Base-by-base conservation (phyloP, 352 stramenopile genomes). In the Saprolegnia parasitica region DNA sequence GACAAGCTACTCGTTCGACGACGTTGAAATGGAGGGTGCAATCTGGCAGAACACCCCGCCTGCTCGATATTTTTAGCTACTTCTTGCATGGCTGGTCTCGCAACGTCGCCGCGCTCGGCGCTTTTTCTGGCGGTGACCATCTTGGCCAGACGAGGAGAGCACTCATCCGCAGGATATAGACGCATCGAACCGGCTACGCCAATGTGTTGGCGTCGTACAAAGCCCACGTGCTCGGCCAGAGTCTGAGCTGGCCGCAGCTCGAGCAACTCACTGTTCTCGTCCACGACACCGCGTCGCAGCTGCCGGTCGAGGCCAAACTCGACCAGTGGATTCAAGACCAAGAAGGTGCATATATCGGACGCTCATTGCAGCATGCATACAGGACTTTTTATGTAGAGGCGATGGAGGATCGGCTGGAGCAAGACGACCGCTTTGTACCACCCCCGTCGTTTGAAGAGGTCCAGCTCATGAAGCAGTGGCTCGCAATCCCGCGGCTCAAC, bases 381-480 rank as follows among this genome's bases (percentile, higher is more conserved):
- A n/a, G n/a, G n/a, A n/a, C n/a, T n/a, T n/a, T n/a, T n/a, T n/a
- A n/a, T 13, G 26, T 39, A 68, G 60, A 45, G 13, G 32, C 11
- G 23, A 55, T 67, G n/a, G n/a, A 54, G 4, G 42, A 55, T 23
- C 6, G 20, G 5, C 6, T 55, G 2, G 60, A 67, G 8, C 13
- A 42, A 21, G 63, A 70, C 42, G 26, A 54, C 4, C n/a, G 15
- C 21, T 42, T 52, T 4, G 42, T 54, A 23, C 20, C 50, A 5
- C 63, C 63, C 0, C 46, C 63, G 3, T 20, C 20, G 11, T 52
- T 70, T 23, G 63, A 61, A 49, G 63, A 70, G 62, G 18, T 70
- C 32, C 42, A 70, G 15, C 23, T 52, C 29, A 70, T 70, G 46
- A n/a, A 50, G n/a, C 42, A 24, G 37, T 42, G 21, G 13, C 20